Conservation (phyloP, 2,329 filamentous ascomycete species). For the Alternaria triticina region DNA sequence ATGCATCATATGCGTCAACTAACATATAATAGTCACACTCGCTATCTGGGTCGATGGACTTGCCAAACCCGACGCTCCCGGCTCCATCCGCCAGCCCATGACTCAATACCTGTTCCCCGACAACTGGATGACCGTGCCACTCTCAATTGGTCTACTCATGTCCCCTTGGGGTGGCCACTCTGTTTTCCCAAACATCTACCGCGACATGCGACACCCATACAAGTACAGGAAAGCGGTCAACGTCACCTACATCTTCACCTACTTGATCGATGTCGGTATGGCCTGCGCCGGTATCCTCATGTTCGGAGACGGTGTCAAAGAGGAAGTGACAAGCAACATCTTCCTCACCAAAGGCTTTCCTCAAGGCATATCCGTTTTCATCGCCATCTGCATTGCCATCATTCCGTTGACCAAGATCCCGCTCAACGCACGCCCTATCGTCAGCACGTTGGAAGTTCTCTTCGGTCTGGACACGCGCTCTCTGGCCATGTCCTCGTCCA, state of each 20-base stretch:
- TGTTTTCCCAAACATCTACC: slow-evolving; percentile 85
- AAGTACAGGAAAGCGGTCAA: slow-evolving; percentile 79
- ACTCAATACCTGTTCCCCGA: slow-evolving; percentile 80
- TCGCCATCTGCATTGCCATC: slow-evolving; percentile 86
- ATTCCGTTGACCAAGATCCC: slow-evolving; percentile 97
- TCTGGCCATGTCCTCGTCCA: slow-evolving; percentile 56
- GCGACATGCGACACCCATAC: slow-evolving; percentile 80
- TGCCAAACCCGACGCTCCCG: slow-evolving; percentile 77
- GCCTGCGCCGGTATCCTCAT: slow-evolving; percentile 87
- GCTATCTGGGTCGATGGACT: slow-evolving; percentile 87
- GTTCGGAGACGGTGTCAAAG: slow-evolving; percentile 88
- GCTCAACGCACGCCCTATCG: slow-evolving; percentile 84
- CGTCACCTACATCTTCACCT: slow-evolving; percentile 85
- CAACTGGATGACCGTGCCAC: slow-evolving; percentile 85
- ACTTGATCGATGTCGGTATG: slow-evolving; percentile 79
- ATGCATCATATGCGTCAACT: slow-evolving; percentile 19
- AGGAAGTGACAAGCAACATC: slow-evolving; percentile 91
- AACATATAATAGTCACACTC: slow-evolving; percentile 68
- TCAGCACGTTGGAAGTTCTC: slow-evolving; percentile 82
- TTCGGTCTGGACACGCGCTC: slow-evolving; percentile 70
- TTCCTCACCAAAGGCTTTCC: slow-evolving; percentile 78
- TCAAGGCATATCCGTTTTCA: slow-evolving; percentile 72
- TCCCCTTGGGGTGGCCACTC: slow-evolving; percentile 75
- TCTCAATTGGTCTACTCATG: slow-evolving; percentile 91
- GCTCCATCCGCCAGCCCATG: slow-evolving; percentile 82